Conservation (phyloP, 2,329 filamentous ascomycete genomes). For the Tothia fuscella region DNA sequence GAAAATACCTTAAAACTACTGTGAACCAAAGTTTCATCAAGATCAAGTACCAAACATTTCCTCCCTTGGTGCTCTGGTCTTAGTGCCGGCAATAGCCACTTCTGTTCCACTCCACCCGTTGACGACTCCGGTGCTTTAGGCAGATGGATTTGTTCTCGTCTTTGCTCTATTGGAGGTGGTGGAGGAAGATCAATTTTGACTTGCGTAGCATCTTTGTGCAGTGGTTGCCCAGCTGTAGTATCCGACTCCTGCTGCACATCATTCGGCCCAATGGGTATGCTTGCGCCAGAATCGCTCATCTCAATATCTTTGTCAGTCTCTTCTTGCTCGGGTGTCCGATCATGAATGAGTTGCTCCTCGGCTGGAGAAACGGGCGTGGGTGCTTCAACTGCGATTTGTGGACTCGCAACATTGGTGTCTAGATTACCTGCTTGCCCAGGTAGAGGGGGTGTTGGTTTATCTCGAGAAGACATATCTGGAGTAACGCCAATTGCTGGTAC, state of each 20-base stretch:
- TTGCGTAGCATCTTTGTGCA: constrained; percentile 17
- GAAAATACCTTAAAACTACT: constrained; percentile 85
- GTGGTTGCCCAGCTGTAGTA: constrained; percentile 15
- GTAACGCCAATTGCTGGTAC: background rate
- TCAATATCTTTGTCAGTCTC: constrained; percentile 44
- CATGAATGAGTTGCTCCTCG: constrained; percentile 32
- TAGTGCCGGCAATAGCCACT: constrained; percentile 72
- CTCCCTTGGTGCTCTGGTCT: constrained; percentile 68
- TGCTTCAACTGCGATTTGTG: constrained; percentile 31
- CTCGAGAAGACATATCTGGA: constrained; percentile 2
- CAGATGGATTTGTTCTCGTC: constrained; percentile 24
- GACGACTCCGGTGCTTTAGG: constrained; percentile 3
- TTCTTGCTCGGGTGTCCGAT: constrained; percentile 37
- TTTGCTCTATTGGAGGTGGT: constrained; percentile 40
- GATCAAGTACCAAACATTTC: constrained; percentile 88
- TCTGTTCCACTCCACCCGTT: constrained; percentile 37
- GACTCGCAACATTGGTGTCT: constrained; percentile 19
- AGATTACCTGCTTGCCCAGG: constrained; percentile 21
- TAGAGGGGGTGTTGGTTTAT: constrained; percentile 15
- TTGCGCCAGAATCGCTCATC: constrained; percentile 48
- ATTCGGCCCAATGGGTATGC: constrained; percentile 37
- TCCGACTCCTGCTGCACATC: constrained; percentile 32
- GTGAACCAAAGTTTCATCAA: constrained; percentile 94
- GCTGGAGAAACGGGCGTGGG: constrained; percentile 33
- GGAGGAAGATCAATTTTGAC: constrained; percentile 38